Percentiles rank a stretch among this genome's conserved stretches.
Conservation (phyloP, 306 rosid genomes). For the Crotalaria pallida region DNA sequence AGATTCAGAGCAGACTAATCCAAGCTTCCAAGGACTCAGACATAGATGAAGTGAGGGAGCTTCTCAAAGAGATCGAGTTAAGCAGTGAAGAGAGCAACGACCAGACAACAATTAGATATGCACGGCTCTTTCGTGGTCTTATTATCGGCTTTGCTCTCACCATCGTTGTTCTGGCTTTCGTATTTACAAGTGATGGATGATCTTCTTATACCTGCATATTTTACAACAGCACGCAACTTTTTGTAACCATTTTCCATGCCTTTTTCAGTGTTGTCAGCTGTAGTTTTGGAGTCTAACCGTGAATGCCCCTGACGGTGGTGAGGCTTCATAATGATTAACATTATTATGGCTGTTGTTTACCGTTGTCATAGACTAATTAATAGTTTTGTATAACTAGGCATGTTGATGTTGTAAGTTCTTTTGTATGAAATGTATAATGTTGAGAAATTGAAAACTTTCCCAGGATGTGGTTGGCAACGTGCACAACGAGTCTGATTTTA, state of each 20-base stretch:
- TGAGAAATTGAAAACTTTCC: not conserved
- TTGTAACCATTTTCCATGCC: not conserved
- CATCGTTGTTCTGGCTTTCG: conserved; percentile 67
- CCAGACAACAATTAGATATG: conserved; percentile 26
- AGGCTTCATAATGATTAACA: not conserved
- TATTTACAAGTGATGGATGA: conserved; percentile 66
- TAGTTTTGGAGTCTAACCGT: not conserved
- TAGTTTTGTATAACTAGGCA: conserved; percentile 3
- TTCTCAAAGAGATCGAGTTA: conserved; percentile 57
- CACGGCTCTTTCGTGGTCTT: conserved; percentile 42
- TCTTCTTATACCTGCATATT: not conserved
- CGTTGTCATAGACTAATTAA: too few species aligned
- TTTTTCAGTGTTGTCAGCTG: not conserved
- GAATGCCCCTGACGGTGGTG: not conserved
- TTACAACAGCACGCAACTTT: not conserved
- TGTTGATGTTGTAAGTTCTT: conserved; percentile 5
- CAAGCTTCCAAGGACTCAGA: conserved; percentile 88
- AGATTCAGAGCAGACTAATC: conserved; percentile 63
- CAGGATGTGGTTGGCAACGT: not conserved
- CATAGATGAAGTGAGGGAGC: conserved; percentile 74
- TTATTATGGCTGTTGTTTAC: not conserved
- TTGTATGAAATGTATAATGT: not conserved
- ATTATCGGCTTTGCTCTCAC: conserved; percentile 45
- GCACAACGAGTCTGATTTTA: not conserved
- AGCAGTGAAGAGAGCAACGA: conserved; percentile 45